Evolutionary conservation across 768 basidiomycete species (phyloP), one percentile per base, ranked within the genome.

Genomic region (Cystobasidiopsis lactophilus): DNA sequence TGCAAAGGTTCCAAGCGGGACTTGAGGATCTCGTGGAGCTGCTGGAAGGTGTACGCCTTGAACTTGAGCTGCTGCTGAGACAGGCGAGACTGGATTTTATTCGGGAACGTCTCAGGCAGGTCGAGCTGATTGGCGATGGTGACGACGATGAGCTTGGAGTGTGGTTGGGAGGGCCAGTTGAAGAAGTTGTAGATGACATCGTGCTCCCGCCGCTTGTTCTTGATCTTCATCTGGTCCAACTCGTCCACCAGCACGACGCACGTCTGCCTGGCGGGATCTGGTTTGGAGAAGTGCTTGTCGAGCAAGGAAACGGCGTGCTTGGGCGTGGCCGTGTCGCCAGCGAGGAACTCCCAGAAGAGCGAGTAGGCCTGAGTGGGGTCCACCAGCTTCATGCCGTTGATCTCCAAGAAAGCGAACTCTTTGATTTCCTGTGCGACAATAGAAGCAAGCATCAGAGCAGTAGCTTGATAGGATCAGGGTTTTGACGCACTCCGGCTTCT

Each of bases 171-270:
- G 1, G 93, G 93, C 91, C 93, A 98, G 65, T 98, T 96, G 74
- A 96, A 96, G 68, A 98, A 96, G 63, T 95, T 95, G 68, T 98
- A 98, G 21, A 98, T 82, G 10, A 98, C 91, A 54, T 98, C 91
- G 24, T 47, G 23, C 24, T 56, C 41, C n/a, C n/a, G n/a, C n/a
- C n/a, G n/a, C 65, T 98, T 91, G 64, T 93, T 93, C 18, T 81
- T 72, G 1, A 91, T 96, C 60, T 96, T 77, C 27, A 98, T 73
- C 65, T 96, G 93, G 67, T 98, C 93, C 3, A 98, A 74, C 67
- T 98, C 93, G 65, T 98, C 91, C 85, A 98, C 96, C 16, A 98
- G 71, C 3, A 96, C 88, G 3, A 96, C 66, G 86, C 84, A 35
- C 16, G 33, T 18, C 77, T 76, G 33, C 78, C 77, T 1, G 88